Evolutionary conservation across 768 basidiomycete genomes (phyloP).

Genomic region (Calocera viscosa): DNA sequence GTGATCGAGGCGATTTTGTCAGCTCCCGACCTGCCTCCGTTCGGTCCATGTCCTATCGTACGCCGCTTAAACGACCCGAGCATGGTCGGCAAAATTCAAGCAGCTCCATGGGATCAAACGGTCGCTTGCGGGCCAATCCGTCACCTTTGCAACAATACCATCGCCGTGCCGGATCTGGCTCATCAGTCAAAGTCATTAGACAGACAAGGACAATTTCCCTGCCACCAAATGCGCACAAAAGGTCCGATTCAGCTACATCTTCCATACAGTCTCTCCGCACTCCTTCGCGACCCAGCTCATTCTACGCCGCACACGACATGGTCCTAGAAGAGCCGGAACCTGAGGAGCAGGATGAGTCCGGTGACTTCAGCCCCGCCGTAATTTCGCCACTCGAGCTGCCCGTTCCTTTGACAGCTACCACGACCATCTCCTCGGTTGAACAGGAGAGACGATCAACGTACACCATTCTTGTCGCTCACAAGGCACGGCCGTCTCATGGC

Average conservation of each 20-base stretch:
- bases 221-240: constrained; percentile 43
- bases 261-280: constrained; percentile 55
- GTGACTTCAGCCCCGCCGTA: constrained; percentile 21
- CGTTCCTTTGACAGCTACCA: constrained; percentile 37
- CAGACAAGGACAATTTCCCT: constrained; percentile 37
- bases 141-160: constrained; percentile 70
- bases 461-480: constrained; percentile 68
- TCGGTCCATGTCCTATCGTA: constrained; percentile 40
- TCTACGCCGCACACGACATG: constrained; percentile 47
- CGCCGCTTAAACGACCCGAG: constrained; percentile 21
- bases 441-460: constrained; percentile 11
- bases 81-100: constrained; percentile 64
- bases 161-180: constrained; percentile 64
- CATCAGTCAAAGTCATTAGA: constrained; percentile 68
- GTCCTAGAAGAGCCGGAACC: constrained; percentile 39
- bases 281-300: constrained; percentile 67
- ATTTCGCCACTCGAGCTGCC: constrained; percentile 38
- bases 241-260: constrained; percentile 65
- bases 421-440: constrained; percentile 27
- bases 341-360: constrained; percentile 17
- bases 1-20: constrained; percentile 63
- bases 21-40: constrained; percentile 69
- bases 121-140: constrained; percentile 42
- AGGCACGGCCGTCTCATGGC: constrained; percentile 52
- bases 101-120: constrained; percentile 54